Evolutionary conservation across 306 rosid genomes (phyloP).

Genomic region (Lotus japonicus): DNA sequence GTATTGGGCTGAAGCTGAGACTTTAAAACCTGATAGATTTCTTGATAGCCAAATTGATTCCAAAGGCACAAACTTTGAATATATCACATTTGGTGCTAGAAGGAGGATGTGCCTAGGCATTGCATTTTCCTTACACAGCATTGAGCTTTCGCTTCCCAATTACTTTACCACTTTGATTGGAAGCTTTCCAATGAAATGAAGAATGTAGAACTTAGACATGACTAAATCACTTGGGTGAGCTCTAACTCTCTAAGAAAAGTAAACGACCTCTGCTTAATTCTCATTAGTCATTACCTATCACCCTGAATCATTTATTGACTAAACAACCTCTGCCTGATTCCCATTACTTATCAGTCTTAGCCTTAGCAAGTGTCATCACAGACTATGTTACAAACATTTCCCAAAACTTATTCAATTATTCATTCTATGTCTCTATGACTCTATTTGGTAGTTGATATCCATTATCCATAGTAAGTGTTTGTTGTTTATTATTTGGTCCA

Average conservation of each 20-base stretch:
- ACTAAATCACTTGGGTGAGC: neutral
- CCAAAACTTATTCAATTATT: too few species aligned
- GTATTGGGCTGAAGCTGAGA: constrained; percentile 29
- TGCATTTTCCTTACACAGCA: constrained; percentile 14
- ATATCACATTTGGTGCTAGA: constrained; percentile 21
- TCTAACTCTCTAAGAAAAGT: neutral
- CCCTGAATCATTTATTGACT: too few species aligned
- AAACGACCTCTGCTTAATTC: constrained; percentile 11
- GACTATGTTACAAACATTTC: too few species aligned
- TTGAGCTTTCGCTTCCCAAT: constrained; percentile 12
- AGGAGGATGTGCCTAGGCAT: constrained; percentile 31
- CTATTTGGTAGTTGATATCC: too few species aligned
- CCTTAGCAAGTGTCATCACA: too few species aligned
- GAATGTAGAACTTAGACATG: constrained; percentile 31
- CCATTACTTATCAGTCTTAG: too few species aligned
- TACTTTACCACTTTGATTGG: constrained; percentile 33
- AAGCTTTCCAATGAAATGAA: constrained; percentile 24
- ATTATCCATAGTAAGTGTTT: too few species aligned
- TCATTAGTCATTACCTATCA: too few species aligned
- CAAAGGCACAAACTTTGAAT: constrained; percentile 20
- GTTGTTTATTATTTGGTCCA: too few species aligned
- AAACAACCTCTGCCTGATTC: too few species aligned
- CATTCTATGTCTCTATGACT: too few species aligned
- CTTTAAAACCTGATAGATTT: constrained; percentile 29
- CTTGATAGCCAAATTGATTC: constrained; percentile 2